Evolutionary conservation across 2,329 filamentous ascomycete species (phyloP).

Genomic region (Gnomoniopsis smithogilvyi): DNA sequence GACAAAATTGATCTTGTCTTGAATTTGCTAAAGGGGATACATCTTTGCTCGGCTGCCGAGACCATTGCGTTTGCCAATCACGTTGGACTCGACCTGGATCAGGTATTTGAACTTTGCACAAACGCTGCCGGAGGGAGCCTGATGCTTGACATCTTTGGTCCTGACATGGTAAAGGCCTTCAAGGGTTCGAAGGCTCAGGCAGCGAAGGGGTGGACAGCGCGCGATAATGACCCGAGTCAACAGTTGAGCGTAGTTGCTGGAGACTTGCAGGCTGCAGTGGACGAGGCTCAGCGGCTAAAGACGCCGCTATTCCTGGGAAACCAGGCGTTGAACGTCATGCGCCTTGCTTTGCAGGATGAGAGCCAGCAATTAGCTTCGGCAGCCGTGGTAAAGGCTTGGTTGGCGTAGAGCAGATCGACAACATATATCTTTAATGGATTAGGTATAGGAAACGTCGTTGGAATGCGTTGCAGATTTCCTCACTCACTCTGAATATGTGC

Average conservation of each 20-base stretch:
- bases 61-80: conserved; percentile 37
- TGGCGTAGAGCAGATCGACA: neutral
- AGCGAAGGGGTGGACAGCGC: conserved; percentile 20
- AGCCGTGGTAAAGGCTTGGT: conserved; percentile 13
- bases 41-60: conserved; percentile 41
- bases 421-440: neutral
- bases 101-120: conserved; percentile 42
- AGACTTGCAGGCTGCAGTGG: conserved; percentile 34
- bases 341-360: neutral
- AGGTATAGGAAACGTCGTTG: no score
- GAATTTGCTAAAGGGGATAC: conserved; percentile 39
- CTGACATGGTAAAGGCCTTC: conserved; percentile 35
- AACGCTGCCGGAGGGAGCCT: conserved; percentile 42
- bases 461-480: no score
- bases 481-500: no score
- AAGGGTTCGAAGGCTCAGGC: conserved; percentile 24
- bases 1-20: conserved; percentile 36
- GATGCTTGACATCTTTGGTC: conserved; percentile 35
- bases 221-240: neutral
- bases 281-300: conserved; percentile 41
- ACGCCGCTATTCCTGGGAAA: conserved; percentile 37
- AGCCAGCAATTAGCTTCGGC: neutral
- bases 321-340: conserved; percentile 36
- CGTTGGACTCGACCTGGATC: conserved; percentile 41
- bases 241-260: conserved; percentile 28